Evolutionary conservation across 768 basidiomycete species (phyloP).

Genomic region (Podaxis sp.): DNA sequence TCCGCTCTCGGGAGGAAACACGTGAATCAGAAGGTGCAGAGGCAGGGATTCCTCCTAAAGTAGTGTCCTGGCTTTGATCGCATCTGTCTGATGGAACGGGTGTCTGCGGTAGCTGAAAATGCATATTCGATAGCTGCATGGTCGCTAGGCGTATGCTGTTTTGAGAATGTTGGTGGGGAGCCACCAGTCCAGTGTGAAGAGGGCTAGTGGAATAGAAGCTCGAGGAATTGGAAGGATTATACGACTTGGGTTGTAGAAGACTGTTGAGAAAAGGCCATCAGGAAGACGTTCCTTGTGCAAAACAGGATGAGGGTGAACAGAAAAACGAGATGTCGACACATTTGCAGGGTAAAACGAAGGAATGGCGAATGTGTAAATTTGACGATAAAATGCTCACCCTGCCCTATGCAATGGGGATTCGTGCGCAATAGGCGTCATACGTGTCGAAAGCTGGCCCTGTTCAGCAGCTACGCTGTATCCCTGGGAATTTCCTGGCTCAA

Average conservation of each 20-base stretch:
- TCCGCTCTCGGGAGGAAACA: conserved; percentile 1
- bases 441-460: conserved; percentile 4
- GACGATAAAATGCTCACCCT: conserved; percentile 39
- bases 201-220: conserved; percentile 14
- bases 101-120: conserved; percentile 30
- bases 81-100: neutral
- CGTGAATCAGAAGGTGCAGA: conserved; percentile 15
- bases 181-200: conserved; percentile 4
- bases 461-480: neutral
- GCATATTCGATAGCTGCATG: conserved; percentile 61
- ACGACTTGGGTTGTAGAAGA: conserved; percentile 57
- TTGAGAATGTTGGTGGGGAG: conserved; percentile 49
- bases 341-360: conserved; percentile 20
- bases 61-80: neutral
- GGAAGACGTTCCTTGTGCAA: conserved; percentile 7
- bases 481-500: neutral
- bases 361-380: conserved; percentile 10
- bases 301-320: conserved; percentile 10
- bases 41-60: neutral
- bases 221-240: conserved; percentile 34
- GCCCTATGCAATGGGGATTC: conserved; percentile 50
- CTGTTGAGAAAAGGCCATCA: conserved; percentile 30
- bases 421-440: conserved; percentile 23
- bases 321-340: conserved; percentile 14
- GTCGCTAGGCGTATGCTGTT: conserved; percentile 66